These are phyloP conservation scores for Circinella minor DNA, from an alignment of 371 early-diverging fungal genomes.

Conservation along the genomic window DNA sequence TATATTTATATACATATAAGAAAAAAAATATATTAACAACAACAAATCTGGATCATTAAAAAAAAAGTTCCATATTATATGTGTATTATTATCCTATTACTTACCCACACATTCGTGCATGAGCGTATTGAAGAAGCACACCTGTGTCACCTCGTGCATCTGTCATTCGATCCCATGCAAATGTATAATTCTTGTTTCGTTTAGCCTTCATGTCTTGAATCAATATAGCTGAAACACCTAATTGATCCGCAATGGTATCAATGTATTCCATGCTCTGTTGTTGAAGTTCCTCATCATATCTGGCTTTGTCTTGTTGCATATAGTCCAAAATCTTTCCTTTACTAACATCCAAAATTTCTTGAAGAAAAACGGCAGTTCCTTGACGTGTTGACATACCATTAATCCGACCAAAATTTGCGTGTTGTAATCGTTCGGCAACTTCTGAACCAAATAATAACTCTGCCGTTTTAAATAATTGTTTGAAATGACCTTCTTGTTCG, in stretches of 20 bases:
- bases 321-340: conserved; percentile 54
- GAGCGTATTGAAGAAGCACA: conserved; percentile 96
- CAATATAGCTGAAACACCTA: conserved; percentile 86
- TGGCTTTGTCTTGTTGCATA: conserved; percentile 15
- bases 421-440: conserved; percentile 62
- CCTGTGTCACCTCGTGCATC: conserved; percentile 97
- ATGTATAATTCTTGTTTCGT: conserved; percentile 93
- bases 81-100: not conserved
- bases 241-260: conserved; percentile 68
- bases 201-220: conserved; percentile 95
- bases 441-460: conserved; percentile 56
- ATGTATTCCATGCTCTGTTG: not conserved
- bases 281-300: not conserved
- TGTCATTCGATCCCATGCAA: conserved; percentile 94
- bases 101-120: conserved; percentile 85
- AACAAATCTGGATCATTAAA: not conserved
- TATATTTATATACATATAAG: no score
- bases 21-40: no score
- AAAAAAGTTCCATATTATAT: not conserved
- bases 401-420: conserved; percentile 95
- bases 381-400: conserved; percentile 96
- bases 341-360: conserved; percentile 92
- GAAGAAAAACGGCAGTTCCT: conserved; percentile 95
- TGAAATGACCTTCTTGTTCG: conserved; percentile 91
- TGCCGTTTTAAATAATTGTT: conserved; percentile 92